These are phyloP conservation scores for Aspergillus ustus DNA, from an alignment of 2,329 filamentous ascomycete species.

Conservation along the genomic window DNA sequence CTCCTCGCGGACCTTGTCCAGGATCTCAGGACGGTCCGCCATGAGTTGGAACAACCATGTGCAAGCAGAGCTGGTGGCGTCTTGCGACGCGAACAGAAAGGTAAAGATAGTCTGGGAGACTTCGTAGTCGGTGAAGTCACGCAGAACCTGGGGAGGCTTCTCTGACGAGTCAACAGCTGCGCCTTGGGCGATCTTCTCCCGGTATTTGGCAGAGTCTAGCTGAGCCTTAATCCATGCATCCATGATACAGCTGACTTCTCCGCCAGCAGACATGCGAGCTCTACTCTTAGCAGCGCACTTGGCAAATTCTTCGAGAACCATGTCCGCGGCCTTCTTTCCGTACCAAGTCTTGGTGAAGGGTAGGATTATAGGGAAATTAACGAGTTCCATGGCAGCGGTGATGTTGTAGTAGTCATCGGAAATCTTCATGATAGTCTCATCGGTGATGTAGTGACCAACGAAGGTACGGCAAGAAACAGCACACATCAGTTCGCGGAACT, in stretches of 20 bases:
- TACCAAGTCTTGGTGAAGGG: slow-evolving; percentile 97
- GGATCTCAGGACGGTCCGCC: slow-evolving; percentile 89
- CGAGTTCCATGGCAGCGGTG: slow-evolving; percentile 90
- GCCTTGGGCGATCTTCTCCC: slow-evolving; percentile 75
- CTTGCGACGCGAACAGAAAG: slow-evolving; percentile 68
- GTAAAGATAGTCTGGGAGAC: slow-evolving; percentile 58
- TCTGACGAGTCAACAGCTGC: slow-evolving; percentile 68
- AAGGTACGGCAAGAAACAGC: slow-evolving; percentile 96
- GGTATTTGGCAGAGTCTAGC: slow-evolving; percentile 81
- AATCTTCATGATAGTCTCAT: slow-evolving; percentile 89
- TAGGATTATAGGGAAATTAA: slow-evolving; percentile 97
- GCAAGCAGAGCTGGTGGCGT: slow-evolving; percentile 89
- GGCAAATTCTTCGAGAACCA: slow-evolving; percentile 86
- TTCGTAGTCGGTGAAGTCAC: slow-evolving; percentile 56
- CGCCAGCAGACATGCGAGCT: slow-evolving; percentile 86
- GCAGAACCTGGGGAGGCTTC: slow-evolving; percentile 63
- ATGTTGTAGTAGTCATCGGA: slow-evolving; percentile 97
- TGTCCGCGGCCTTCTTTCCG: slow-evolving; percentile 91
- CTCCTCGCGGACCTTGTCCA: slow-evolving; percentile 90
- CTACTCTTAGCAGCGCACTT: slow-evolving; percentile 94
- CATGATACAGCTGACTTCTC: slow-evolving; percentile 88
- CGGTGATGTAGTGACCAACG: slow-evolving; percentile 91
- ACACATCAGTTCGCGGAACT: slow-evolving; percentile 93
- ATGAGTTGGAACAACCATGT: slow-evolving; percentile 96
- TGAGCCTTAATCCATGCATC: slow-evolving; percentile 92